phyloP scores from a whole-genome alignment of 805 yeast genomes.

The Kuraishia capsulata region DNA sequence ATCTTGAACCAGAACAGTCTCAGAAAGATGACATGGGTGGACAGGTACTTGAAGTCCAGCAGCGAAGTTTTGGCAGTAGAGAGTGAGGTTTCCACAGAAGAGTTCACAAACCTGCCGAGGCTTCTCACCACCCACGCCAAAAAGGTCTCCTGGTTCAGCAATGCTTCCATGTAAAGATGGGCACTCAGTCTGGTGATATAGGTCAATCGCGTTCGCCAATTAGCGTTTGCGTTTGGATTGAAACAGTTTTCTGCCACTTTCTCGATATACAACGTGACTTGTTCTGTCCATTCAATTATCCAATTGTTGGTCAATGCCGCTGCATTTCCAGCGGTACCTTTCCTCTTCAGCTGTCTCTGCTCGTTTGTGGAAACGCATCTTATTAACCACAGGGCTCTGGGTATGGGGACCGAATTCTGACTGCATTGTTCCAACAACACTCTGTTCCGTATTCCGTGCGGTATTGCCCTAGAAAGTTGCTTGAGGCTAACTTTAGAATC shows the following conservation, averaged over 20 bases:
- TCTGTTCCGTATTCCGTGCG: constrained; percentile 81
- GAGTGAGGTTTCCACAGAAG: not conserved
- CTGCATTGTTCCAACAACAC: constrained; percentile 67
- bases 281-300: constrained; percentile 87
- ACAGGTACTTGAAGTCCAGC: constrained; percentile 13
- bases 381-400: constrained; percentile 88
- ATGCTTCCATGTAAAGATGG: constrained; percentile 57
- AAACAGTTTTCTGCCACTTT: constrained; percentile 36
- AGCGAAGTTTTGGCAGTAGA: not conserved
- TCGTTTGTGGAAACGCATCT: constrained; percentile 82
- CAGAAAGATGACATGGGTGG: constrained; percentile 37
- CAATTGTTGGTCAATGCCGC: constrained; percentile 45
- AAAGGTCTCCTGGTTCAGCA: constrained; percentile 55
- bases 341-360: constrained; percentile 46
- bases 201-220: constrained; percentile 42
- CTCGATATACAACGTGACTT: constrained; percentile 54
- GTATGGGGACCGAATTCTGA: constrained; percentile 55
- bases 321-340: constrained; percentile 16
- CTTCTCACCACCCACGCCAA: constrained; percentile 55
- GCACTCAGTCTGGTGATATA: constrained; percentile 54
- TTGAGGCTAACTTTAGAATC: constrained; percentile 56
- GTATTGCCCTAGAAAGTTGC: constrained; percentile 67
- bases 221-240: constrained; percentile 7
- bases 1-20: constrained; percentile 68
- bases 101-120: constrained; percentile 15